Conservation (phyloP, 2,329 filamentous ascomycete species). For the Monosporascus sp. region DNA sequence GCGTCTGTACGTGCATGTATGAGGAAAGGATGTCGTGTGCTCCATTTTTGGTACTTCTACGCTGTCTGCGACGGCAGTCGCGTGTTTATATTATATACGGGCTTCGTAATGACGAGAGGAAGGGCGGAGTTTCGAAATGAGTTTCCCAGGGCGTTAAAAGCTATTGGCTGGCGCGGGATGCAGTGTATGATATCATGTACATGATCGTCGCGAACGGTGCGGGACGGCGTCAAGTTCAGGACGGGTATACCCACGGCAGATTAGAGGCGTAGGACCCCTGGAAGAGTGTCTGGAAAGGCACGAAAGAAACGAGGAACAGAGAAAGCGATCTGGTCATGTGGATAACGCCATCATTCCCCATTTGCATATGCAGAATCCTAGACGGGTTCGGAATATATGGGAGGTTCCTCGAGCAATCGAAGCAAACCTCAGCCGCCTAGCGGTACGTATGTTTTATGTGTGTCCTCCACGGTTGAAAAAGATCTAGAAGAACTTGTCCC, state of each 20-base stretch:
- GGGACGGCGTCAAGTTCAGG: conserved; percentile 7
- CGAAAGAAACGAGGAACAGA: conserved; percentile 6
- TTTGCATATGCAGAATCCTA: conserved; percentile 31
- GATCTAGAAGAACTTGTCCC: background rate
- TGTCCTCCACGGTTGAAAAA: background rate
- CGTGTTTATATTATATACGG: background rate
- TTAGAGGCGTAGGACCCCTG: conserved; percentile 7
- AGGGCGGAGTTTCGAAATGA: conserved; percentile 2
- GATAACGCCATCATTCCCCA: conserved; percentile 7
- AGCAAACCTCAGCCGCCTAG: conserved; percentile 12
- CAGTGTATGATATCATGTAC: conserved; percentile 16
- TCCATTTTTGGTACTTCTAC: too few species aligned
- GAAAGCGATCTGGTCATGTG: conserved; percentile 1
- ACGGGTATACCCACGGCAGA: conserved; percentile 15
- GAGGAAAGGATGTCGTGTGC: too few species aligned
- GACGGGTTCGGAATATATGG: conserved; percentile 15
- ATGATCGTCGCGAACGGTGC: conserved; percentile 10
- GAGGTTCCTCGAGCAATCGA: background rate
- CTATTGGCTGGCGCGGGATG: background rate
- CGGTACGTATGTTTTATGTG: background rate
- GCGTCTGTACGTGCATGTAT: too few species aligned
- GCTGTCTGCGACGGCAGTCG: too few species aligned
- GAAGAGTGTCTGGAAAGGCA: conserved; percentile 8
- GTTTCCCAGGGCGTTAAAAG: conserved; percentile 5
- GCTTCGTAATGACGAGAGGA: background rate